Percentiles rank a stretch among this genome's conserved stretches.
Conservation (phyloP, 2,329 filamentous ascomycete species). For the Ceratocystis variospora region DNA sequence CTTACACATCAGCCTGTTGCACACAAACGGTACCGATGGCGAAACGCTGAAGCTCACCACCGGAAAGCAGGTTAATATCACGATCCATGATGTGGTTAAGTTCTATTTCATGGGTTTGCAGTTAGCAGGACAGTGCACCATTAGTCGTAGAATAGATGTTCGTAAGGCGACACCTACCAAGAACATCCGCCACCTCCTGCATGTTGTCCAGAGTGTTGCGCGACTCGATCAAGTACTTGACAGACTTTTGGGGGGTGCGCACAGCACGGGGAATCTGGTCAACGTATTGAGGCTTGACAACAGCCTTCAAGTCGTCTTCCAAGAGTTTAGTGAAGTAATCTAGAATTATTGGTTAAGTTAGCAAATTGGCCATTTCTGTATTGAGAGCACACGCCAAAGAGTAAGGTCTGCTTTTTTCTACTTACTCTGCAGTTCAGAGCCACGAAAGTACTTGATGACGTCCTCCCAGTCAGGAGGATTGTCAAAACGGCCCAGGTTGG, state of each 20-base stretch:
- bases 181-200: constrained; percentile 65
- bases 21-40: constrained; percentile 93
- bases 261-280: constrained; percentile 94
- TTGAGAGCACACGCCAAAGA: too few species aligned
- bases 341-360: constrained; percentile 20
- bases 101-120: constrained; percentile 35
- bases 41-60: constrained; percentile 96
- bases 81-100: constrained; percentile 81
- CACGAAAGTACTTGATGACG: constrained; percentile 95
- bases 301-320: constrained; percentile 91
- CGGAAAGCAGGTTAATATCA: constrained; percentile 79
- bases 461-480: constrained; percentile 99
- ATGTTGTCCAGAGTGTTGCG: constrained; percentile 66
- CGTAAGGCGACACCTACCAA: constrained; percentile 28
- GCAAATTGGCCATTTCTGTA: background rate
- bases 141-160: background rate
- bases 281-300: constrained; percentile 98
- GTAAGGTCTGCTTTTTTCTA: constrained; percentile 13
- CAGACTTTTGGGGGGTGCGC: constrained; percentile 64
- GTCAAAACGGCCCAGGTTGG: constrained; percentile 86
- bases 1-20: constrained; percentile 71
- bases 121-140: background rate
- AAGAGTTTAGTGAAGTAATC: constrained; percentile 98
- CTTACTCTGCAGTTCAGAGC: constrained; percentile 90
- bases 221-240: constrained; percentile 63